Evolutionary conservation across 2,329 filamentous ascomycete species (phyloP).

Genomic region (Grosmannia serpens): DNA sequence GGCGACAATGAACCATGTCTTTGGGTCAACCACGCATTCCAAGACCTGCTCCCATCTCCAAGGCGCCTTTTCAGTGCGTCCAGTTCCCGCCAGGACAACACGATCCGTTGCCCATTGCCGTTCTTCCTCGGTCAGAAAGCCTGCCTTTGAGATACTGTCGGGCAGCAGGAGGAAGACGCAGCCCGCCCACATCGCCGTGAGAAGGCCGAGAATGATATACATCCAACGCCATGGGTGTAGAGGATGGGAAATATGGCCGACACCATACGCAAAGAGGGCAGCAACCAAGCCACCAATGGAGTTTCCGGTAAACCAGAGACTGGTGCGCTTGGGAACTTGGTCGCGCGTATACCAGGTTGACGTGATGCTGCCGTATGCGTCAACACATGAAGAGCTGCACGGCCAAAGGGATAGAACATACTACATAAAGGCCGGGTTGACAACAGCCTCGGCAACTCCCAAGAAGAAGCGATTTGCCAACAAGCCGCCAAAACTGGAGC

Average conservation of each 20-base stretch:
- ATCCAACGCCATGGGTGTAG: conserved; percentile 23
- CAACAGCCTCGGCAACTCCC: conserved; percentile 41
- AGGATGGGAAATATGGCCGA: conserved; percentile 39
- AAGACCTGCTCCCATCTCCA: conserved; percentile 39
- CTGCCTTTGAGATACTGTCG: conserved; percentile 40
- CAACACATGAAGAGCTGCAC: no score
- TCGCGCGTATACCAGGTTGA: conserved; percentile 45
- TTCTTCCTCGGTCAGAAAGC: conserved; percentile 45
- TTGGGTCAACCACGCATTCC: conserved; percentile 45
- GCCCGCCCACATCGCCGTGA: conserved; percentile 30
- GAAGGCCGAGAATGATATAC: conserved; percentile 14
- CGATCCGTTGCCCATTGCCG: conserved; percentile 32
- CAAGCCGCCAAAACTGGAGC: conserved; percentile 25
- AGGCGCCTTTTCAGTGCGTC: conserved; percentile 32
- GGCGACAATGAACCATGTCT: conserved; percentile 47
- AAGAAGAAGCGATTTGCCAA: conserved; percentile 40
- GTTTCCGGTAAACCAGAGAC: conserved; percentile 45
- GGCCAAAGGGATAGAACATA: not conserved
- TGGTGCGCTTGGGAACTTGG: conserved; percentile 41
- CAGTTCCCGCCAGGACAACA: conserved; percentile 38
- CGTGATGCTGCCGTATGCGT: conserved; percentile 29
- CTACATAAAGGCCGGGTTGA: conserved; percentile 40
- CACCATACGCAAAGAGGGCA: conserved; percentile 40
- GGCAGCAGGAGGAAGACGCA: conserved; percentile 37
- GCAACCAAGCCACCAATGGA: conserved; percentile 35